Conservation (phyloP, 371 early-diverging fungal genomes). For the Dichotomocladium elegans region DNA sequence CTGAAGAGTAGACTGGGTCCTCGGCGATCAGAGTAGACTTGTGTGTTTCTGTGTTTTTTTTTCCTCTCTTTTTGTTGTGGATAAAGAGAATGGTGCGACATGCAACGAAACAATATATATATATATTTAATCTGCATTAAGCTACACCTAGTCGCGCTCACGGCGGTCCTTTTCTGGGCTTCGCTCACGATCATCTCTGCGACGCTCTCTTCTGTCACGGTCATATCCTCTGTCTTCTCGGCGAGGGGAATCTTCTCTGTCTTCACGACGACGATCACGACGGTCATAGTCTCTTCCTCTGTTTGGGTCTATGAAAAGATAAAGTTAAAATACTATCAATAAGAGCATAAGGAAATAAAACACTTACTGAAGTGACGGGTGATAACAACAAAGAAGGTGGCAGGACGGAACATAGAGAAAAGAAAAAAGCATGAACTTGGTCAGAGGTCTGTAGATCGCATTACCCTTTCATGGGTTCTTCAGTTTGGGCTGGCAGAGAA, state of each 20-base stretch:
- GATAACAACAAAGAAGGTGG: conserved; percentile 1
- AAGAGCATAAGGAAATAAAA: background rate
- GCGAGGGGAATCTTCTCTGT: conserved; percentile 6
- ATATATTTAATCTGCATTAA: too few species aligned
- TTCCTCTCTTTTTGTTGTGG: too few species aligned
- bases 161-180: conserved; percentile 8
- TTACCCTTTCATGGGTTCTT: too few species aligned
- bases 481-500: background rate
- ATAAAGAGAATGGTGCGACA: too few species aligned
- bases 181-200: conserved; percentile 9
- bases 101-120: too few species aligned
- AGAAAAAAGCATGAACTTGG: conserved; percentile 4
- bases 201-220: background rate
- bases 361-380: background rate
- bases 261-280: conserved; percentile 15
- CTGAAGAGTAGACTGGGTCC: conserved; percentile 12
- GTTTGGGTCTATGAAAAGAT: background rate
- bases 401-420: conserved; percentile 6
- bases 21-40: background rate
- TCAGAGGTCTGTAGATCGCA: conserved; percentile 5
- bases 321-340: too few species aligned
- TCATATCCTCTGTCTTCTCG: conserved; percentile 7
- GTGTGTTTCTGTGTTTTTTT: background rate
- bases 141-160: background rate
- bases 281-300: conserved; percentile 19